Evolutionary conservation across 345 rosid genomes (phyloP).

Genomic region (Cardamine occulta): DNA sequence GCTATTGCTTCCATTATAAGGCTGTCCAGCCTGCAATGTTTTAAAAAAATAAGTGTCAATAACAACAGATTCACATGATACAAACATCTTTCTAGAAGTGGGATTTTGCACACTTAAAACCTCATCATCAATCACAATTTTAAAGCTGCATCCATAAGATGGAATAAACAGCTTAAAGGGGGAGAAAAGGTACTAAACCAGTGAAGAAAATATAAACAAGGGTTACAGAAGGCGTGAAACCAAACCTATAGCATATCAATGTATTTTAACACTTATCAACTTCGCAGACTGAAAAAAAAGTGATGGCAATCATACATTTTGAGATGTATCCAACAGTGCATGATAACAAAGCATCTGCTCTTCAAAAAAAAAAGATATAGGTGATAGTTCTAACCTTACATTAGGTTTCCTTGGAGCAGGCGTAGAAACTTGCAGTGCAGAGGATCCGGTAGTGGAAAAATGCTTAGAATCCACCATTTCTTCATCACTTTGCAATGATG

Average conservation of each 20-base stretch:
- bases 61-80: not conserved
- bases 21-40: slow-evolving; percentile 69
- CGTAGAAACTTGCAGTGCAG: slow-evolving; percentile 52
- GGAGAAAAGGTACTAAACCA: slow-evolving; percentile 6
- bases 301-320: not conserved
- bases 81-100: not conserved
- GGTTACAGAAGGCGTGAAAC: not conserved
- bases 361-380: not conserved
- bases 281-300: not conserved
- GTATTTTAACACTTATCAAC: not conserved
- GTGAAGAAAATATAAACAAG: not conserved
- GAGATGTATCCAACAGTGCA: slow-evolving; percentile 12
- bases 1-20: slow-evolving; percentile 90
- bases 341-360: slow-evolving; percentile 17
- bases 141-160: slow-evolving; percentile 6
- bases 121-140: slow-evolving; percentile 4
- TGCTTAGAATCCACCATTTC: slow-evolving; percentile 64
- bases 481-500: slow-evolving; percentile 66
- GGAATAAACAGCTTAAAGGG: slow-evolving; percentile 16
- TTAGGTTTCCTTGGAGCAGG: slow-evolving; percentile 66
- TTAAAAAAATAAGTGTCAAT: not conserved
- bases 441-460: slow-evolving; percentile 46
- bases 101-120: not conserved
- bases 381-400: slow-evolving; percentile 59
- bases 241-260: slow-evolving; percentile 12